These are phyloP conservation scores for Sisymbrium irio DNA, from an alignment of 345 rosid genomes.

Conservation along the genomic window DNA sequence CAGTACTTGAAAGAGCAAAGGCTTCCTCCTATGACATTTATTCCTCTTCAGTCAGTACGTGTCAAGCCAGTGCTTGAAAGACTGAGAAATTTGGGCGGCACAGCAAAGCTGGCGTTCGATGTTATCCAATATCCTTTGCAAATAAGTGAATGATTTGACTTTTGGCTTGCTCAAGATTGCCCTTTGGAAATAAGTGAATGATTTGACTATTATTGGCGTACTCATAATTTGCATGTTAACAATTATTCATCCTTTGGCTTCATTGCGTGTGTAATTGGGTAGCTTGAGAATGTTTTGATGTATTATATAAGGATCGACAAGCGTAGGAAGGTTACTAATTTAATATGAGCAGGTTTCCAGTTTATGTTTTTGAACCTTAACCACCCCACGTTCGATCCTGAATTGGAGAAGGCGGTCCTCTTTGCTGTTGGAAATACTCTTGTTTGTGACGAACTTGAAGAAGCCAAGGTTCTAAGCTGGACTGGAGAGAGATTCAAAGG, in stretches of 20 bases:
- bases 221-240: constrained; percentile 10
- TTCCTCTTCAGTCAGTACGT: constrained; percentile 93
- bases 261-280: constrained; percentile 14
- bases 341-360: background rate
- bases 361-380: constrained; percentile 52
- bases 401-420: constrained; percentile 84
- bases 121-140: constrained; percentile 92
- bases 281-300: constrained; percentile 19
- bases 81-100: constrained; percentile 77
- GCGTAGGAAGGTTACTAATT: background rate
- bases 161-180: background rate
- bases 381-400: constrained; percentile 75
- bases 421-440: constrained; percentile 97
- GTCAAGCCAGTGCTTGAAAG: constrained; percentile 84
- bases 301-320: constrained; percentile 16
- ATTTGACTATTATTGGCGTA: constrained; percentile 2
- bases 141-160: constrained; percentile 19
- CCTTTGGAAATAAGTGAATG: constrained; percentile 50
- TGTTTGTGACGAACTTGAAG: constrained; percentile 94
- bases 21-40: constrained; percentile 99
- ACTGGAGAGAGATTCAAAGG: constrained; percentile 92
- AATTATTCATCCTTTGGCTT: constrained; percentile 8
- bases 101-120: constrained; percentile 80
- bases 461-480: constrained; percentile 95
- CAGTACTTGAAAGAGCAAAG: constrained; percentile 98